Conservation (phyloP, 2,329 filamentous ascomycete species). For the Raffaelea albimanens region DNA sequence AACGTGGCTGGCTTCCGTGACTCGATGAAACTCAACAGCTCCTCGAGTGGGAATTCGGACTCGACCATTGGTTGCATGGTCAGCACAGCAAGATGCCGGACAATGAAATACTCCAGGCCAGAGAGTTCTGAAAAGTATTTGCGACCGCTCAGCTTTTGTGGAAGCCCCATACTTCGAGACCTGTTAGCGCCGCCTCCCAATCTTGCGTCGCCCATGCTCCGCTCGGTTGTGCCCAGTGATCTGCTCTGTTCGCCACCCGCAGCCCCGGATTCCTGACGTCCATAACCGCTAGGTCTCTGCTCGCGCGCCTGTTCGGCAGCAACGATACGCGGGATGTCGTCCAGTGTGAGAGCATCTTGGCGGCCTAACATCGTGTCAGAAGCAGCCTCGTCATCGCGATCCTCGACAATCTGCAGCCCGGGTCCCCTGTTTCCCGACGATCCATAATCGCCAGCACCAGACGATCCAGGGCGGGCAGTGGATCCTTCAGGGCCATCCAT, state of each 20-base stretch:
- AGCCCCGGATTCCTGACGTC: slow-evolving; percentile 50
- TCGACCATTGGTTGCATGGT: slow-evolving; percentile 91
- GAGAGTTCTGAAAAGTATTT: slow-evolving; percentile 96
- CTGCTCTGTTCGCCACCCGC: slow-evolving; percentile 41
- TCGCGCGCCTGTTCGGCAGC: slow-evolving; percentile 92
- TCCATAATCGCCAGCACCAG: slow-evolving; percentile 53
- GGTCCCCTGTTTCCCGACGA: slow-evolving; percentile 35
- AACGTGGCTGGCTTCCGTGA: slow-evolving; percentile 82
- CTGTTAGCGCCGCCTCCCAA: slow-evolving; percentile 16
- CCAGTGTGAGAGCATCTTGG: slow-evolving; percentile 83
- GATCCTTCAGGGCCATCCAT: slow-evolving; percentile 76
- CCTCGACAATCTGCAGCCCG: slow-evolving; percentile 69
- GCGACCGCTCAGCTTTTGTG: slow-evolving; percentile 37
- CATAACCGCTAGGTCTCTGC: slow-evolving; percentile 70
- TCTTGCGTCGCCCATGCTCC: background rate
- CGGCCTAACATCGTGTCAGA: slow-evolving; percentile 81
- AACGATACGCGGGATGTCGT: slow-evolving; percentile 93
- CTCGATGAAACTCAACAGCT: slow-evolving; percentile 86
- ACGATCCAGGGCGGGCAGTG: slow-evolving; percentile 59
- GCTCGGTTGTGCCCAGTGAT: background rate
- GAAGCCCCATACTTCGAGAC: too few relatives aligned
- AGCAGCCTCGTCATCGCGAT: slow-evolving; percentile 59
- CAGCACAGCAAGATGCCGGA: slow-evolving; percentile 86
- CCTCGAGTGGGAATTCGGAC: slow-evolving; percentile 84
- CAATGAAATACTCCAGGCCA: slow-evolving; percentile 92